Evolutionary conservation across 176 grass and related monocot genomes (phyloP).

Genomic region (Hordeum marinum): DNA sequence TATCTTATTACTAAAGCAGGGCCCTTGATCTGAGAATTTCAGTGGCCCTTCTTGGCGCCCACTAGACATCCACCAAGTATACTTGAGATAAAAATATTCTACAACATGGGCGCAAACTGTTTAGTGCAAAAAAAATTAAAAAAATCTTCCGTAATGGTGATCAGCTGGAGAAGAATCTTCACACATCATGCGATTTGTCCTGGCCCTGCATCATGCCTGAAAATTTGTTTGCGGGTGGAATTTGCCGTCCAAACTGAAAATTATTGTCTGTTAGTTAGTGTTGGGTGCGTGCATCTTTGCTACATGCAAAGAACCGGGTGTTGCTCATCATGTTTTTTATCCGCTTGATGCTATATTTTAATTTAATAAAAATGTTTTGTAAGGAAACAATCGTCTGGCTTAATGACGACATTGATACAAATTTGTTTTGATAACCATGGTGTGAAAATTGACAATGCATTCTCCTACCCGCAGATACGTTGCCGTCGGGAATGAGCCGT

Average conservation of each 20-base stretch:
- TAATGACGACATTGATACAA: too few relatives aligned
- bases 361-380: too few relatives aligned
- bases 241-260: background rate
- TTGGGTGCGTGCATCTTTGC: too few relatives aligned
- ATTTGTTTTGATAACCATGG: too few relatives aligned
- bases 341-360: too few relatives aligned
- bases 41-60: constrained; percentile 3
- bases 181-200: background rate
- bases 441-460: background rate
- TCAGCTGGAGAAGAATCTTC: background rate
- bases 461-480: constrained; percentile 48
- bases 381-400: too few relatives aligned
- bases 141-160: background rate
- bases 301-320: too few relatives aligned
- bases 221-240: background rate
- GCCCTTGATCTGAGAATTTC: background rate
- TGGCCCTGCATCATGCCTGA: background rate
- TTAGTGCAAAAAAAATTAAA: too few relatives aligned
- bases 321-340: too few relatives aligned
- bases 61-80: constrained; percentile 16
- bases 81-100: background rate
- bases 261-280: background rate
- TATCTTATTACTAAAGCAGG: background rate
- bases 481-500: constrained; percentile 91
- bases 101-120: background rate